Conservation (phyloP, 192 early-diverging fungal genomes). For the Funneliformis geosporum region DNA sequence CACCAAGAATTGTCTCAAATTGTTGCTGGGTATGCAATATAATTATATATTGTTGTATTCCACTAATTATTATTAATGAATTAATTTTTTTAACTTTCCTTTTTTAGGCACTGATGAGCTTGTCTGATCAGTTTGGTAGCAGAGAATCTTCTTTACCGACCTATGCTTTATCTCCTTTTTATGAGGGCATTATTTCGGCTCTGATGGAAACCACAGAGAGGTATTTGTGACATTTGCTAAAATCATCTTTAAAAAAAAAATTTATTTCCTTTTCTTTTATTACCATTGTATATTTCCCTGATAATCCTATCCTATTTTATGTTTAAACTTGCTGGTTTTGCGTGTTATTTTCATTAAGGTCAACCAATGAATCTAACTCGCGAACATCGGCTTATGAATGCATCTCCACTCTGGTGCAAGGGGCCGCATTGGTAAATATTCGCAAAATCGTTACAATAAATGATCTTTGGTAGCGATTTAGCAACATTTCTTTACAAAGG, state of each 20-base stretch:
- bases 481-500: no score
- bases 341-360: slow-evolving; percentile 15
- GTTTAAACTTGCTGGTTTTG: slow-evolving; percentile 8
- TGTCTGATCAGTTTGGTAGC: slow-evolving; percentile 78
- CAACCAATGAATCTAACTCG: slow-evolving; percentile 81
- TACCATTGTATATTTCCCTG: not conserved
- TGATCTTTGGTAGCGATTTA: no score
- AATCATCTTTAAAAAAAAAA: no score
- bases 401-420: slow-evolving; percentile 77
- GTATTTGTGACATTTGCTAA: slow-evolving; percentile 38
- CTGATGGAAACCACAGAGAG: slow-evolving; percentile 75
- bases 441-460: slow-evolving; percentile 3
- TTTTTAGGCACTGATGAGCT: slow-evolving; percentile 80
- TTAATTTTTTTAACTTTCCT: not conserved
- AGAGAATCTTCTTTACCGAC: slow-evolving; percentile 60
- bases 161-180: slow-evolving; percentile 79
- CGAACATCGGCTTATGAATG: slow-evolving; percentile 93
- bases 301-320: not conserved
- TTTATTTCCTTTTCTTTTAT: no score
- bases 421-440: slow-evolving; percentile 56
- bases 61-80: no score
- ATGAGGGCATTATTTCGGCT: slow-evolving; percentile 77
- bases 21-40: slow-evolving; percentile 85
- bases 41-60: no score
- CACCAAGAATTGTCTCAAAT: slow-evolving; percentile 87